Evolutionary conservation across 2,329 filamentous ascomycete species (phyloP), one percentile per base, ranked within the genome.

Genomic region (Fusarium fracticaudum): DNA sequence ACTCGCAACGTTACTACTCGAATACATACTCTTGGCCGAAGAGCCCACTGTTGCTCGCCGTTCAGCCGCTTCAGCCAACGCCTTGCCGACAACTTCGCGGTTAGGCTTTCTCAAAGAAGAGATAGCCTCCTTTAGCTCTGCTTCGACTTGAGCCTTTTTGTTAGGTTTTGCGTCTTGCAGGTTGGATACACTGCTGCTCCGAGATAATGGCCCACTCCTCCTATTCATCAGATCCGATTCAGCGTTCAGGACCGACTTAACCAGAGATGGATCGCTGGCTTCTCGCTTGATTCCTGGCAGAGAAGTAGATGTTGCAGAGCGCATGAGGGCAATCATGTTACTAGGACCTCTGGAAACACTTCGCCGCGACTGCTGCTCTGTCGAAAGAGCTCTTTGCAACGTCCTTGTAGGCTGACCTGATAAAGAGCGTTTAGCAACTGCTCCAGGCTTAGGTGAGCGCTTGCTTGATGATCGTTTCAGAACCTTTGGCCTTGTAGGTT

Each of bases 41-140:
- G 86, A 79, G 50, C 84, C 84, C 8, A 84, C 84, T 22, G 84
- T 85, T 10, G 85, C 84, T 61, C 91, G 88, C 75, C 88, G 88
- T 79, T 94, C 92, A 9, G 90, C 88, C 33, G 90, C 91, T 73
- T 94, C 92, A 8, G 88, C 90, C 64, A 93, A 86, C 43, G 90
- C 88, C 76, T 91, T 91, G 38, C 91, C 90, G 18, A 91, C 92
- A 45, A 93, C 86, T 29, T 90, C 88, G 51, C 94, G 89, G 77
- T 96, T 95, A 2, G 94, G 94, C 81, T 91, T 94, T 80, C 93
- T 91, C 47, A 96, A 81, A 15, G 91, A 88, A 11, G 89, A 89
- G 57, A 96, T 95, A 14, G 94, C 94, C 67, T 94, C 89, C 74
- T 90, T 89, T 40, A 96, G 82, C 77, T 95, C 91, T 35, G 91